These are phyloP conservation scores for Passiflora organensis DNA, from an alignment of 345 rosid genomes.

Conservation along the genomic window DNA sequence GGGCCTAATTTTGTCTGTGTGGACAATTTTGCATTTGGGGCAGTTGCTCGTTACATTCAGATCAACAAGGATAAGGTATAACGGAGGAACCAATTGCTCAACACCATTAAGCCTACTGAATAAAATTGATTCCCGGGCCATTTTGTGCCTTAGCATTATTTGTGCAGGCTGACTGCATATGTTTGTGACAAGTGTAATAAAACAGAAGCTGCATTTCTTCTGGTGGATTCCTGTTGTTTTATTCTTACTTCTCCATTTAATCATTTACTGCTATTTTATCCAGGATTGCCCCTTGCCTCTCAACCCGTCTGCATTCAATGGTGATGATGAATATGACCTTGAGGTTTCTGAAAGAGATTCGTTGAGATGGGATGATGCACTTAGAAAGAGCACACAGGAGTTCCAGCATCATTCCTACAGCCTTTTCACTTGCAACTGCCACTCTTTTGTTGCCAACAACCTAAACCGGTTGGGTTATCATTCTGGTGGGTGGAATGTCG, in stretches of 20 bases:
- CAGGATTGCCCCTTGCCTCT: constrained; percentile 44
- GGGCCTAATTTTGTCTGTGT: constrained; percentile 91
- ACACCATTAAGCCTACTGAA: too few species aligned
- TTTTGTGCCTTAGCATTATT: not conserved
- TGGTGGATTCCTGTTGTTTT: not conserved
- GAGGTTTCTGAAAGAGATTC: constrained; percentile 31
- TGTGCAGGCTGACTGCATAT: not conserved
- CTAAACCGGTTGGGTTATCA: constrained; percentile 66
- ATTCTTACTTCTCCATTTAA: not conserved
- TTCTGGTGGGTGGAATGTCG: constrained; percentile 84
- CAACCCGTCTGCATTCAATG: constrained; percentile 25
- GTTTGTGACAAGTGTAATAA: too few species aligned
- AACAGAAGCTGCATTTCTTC: too few species aligned
- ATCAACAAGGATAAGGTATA: constrained; percentile 65
- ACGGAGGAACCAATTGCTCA: too few species aligned
- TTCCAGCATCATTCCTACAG: constrained; percentile 76
- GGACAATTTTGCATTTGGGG: constrained; percentile 78
- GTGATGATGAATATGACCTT: constrained; percentile 25
- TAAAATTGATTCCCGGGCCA: too few species aligned
- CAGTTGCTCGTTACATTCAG: constrained; percentile 70
- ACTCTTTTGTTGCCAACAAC: constrained; percentile 89
- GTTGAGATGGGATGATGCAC: constrained; percentile 66
- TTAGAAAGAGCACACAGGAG: constrained; percentile 66
- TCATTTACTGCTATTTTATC: constrained; percentile 1
- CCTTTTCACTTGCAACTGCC: constrained; percentile 94